Percentiles rank a stretch among this genome's conserved stretches.
Conservation (phyloP, 179 eudicot species). For the Carnegiea gigantea region DNA sequence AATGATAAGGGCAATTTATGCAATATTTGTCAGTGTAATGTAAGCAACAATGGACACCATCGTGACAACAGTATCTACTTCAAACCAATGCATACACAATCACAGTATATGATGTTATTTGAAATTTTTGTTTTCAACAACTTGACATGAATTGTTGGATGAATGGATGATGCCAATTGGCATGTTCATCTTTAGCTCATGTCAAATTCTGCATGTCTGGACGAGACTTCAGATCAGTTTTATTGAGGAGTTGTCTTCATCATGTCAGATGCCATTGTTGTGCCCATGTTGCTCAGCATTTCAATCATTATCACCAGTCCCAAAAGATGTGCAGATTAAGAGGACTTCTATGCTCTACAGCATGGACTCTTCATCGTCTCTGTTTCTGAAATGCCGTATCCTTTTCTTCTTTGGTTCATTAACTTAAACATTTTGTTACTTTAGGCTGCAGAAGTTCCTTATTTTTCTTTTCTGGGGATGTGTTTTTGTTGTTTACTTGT, state of each 20-base stretch:
- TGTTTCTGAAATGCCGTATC: slow-evolving; percentile 74
- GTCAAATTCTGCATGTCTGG: background rate
- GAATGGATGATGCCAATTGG: background rate
- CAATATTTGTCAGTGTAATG: slow-evolving; percentile 23
- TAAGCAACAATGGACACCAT: slow-evolving; percentile 2
- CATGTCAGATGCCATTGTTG: slow-evolving; percentile 41
- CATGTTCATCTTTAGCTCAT: background rate
- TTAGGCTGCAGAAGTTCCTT: background rate
- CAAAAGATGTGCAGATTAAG: slow-evolving; percentile 43
- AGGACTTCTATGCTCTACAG: slow-evolving; percentile 59
- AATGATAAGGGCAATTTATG: slow-evolving; percentile 15
- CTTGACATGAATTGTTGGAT: background rate
- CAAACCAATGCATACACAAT: slow-evolving; percentile 8
- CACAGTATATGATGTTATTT: background rate
- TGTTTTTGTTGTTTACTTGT: background rate
- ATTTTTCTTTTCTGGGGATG: background rate
- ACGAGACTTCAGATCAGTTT: background rate
- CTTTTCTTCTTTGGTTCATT: slow-evolving; percentile 27
- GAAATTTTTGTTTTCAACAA: background rate
- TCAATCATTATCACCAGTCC: slow-evolving; percentile 38
- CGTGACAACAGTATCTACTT: slow-evolving; percentile 9
- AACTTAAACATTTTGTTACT: background rate
- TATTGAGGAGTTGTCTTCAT: slow-evolving; percentile 12
- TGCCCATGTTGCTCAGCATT: slow-evolving; percentile 68
- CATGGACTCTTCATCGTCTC: slow-evolving; percentile 37